phyloP scores from a whole-genome alignment of 1,284 basidiomycete species.

The Inonotus hispidus region DNA sequence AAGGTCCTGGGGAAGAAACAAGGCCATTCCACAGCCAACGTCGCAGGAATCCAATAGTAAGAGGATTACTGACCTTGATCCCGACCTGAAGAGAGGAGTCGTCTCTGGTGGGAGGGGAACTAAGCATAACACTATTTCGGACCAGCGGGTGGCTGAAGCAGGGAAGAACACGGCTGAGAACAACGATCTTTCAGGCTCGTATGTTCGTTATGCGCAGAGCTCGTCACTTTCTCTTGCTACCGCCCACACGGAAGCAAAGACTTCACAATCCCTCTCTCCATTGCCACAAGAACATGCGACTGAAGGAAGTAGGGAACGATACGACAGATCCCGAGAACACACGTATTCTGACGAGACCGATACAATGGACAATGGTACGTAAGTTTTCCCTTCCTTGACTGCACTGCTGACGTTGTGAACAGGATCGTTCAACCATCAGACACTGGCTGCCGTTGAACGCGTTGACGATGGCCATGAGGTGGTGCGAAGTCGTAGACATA shows the following conservation, averaged over 20 bases:
- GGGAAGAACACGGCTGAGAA: slow-evolving; percentile 17
- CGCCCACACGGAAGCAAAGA: background rate
- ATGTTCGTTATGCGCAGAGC: background rate
- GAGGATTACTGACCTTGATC: slow-evolving; percentile 37
- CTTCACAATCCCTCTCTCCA: background rate
- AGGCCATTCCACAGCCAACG: background rate
- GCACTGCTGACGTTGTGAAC: background rate
- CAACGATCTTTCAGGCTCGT: background rate
- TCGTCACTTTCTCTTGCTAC: background rate
- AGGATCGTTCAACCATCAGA: background rate
- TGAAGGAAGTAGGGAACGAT: background rate
- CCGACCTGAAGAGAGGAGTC: slow-evolving; percentile 54
- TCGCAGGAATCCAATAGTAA: background rate
- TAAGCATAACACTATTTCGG: slow-evolving; percentile 58
- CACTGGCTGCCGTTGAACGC: background rate
- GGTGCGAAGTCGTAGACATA: background rate
- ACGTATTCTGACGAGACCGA: background rate
- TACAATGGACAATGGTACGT: background rate
- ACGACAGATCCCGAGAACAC: background rate
- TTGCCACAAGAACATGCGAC: background rate
- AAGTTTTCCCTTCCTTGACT: background rate
- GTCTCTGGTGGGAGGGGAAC: slow-evolving; percentile 66
- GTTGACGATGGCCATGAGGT: background rate
- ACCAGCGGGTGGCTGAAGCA: background rate
- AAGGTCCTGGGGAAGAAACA: slow-evolving; percentile 14